Evolutionary conservation across 805 yeast species (phyloP), one percentile per base, ranked within the genome.

Genomic region (Candida boidinii): DNA sequence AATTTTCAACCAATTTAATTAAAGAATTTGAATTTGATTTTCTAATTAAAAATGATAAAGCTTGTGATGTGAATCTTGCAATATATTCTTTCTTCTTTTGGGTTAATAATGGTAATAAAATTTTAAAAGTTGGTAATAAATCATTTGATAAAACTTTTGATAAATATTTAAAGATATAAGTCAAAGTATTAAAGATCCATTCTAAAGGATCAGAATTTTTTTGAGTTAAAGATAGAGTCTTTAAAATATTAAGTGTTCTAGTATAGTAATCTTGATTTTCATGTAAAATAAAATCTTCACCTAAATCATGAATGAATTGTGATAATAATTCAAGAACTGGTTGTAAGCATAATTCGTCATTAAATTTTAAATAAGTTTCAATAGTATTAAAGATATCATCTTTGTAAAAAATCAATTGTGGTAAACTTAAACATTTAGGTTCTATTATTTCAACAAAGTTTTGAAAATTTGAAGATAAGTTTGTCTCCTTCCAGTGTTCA

Each of bases 271-370:
- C 44, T n/a, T n/a, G n/a, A n/a, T n/a, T n/a, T n/a, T n/a, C n/a
- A n/a, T n/a, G n/a, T n/a, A n/a, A n/a, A 63, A 86, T 69, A 49
- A 88, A 92, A 44, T 90, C 97, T 2, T 90, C 79, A 8, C 96
- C 96, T 40, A 90, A 60, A 60, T 90, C 98, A 46, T 85, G 96
- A 26, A 87, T 78, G 45, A 92, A 80, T 48, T 87, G 94, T 0
- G 95, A 73, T 17, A 87, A 53, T 8, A 82, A 58, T 48, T 92
- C 98, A 31, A 86, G 56, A 19, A 85, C 51, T 4, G 97, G 90
- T 53, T 87, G 92, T 28, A 83, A 58, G 1, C 95, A 75, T 36
- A 79, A 62, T 16, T 67, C 66, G 50, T 92, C 95, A 39, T 77
- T 73, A 23, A 62, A 57, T 13, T 57, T 50, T 23, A 92, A 58